A percentile compares a stretch with the other conserved stretches of the same genome.
Conservation (phyloP, 2,329 filamentous ascomycete genomes). For the Incumbomyces delicatus region DNA sequence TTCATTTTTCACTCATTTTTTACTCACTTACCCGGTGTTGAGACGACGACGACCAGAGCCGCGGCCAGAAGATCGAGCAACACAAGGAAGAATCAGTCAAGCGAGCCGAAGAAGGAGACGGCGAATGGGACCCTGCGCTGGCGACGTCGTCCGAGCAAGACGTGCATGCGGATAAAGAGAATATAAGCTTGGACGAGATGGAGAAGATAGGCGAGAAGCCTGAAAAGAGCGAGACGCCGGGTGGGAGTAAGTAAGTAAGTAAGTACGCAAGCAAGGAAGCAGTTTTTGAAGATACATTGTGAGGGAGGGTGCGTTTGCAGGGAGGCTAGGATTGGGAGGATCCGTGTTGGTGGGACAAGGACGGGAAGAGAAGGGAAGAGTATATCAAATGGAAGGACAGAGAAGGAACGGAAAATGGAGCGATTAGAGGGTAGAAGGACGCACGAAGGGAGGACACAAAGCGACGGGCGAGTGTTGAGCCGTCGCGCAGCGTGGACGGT, state of each 20-base stretch:
- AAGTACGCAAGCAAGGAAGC: background rate
- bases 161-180: conserved; percentile 11
- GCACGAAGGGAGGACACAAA: no score
- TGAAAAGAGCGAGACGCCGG: conserved; percentile 4
- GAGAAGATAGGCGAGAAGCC: conserved; percentile 15
- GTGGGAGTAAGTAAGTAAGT: no score
- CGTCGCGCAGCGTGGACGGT: no score
- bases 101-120: conserved; percentile 17
- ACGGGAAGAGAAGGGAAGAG: no score
- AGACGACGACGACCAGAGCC: conserved; percentile 13
- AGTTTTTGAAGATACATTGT: background rate
- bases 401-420: no score
- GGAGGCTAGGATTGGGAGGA: no score
- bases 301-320: no score
- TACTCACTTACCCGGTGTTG: background rate
- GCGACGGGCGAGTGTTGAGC: no score
- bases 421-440: no score
- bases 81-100: conserved; percentile 18
- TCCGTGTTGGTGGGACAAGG: no score
- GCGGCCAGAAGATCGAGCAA: conserved; percentile 16
- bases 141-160: conserved; percentile 16
- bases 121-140: conserved; percentile 21
- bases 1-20: background rate
- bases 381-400: no score
- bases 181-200: conserved; percentile 21